Conservation (phyloP, 192 early-diverging fungal genomes). For the Backusella tuberculispora region DNA sequence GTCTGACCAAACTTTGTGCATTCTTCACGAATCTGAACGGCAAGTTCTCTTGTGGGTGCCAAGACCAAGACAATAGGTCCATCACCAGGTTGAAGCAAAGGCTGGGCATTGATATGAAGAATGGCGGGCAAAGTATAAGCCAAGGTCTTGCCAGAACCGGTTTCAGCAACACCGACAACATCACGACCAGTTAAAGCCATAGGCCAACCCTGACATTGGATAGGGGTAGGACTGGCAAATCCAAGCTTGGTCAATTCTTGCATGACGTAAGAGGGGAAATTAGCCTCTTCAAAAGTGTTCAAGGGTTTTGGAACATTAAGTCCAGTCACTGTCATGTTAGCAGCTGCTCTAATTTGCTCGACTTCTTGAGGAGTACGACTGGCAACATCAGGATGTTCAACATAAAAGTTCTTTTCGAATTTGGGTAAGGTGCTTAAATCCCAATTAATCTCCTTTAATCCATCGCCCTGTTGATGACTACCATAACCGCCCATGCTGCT, state of each 20-base stretch:
- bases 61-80: conserved; percentile 96
- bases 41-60: conserved; percentile 96
- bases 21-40: conserved; percentile 95
- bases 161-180: conserved; percentile 89
- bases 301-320: conserved; percentile 90
- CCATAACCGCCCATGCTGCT: conserved; percentile 52
- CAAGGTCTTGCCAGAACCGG: conserved; percentile 94
- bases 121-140: conserved; percentile 95
- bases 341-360: conserved; percentile 72
- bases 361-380: conserved; percentile 72
- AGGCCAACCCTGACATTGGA: conserved; percentile 98
- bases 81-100: conserved; percentile 87
- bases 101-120: conserved; percentile 98
- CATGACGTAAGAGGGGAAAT: conserved; percentile 92
- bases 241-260: conserved; percentile 84
- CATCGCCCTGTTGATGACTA: conserved; percentile 48
- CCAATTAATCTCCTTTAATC: conserved; percentile 69
- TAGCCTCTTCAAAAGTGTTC: conserved; percentile 85
- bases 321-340: conserved; percentile 88
- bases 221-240: conserved; percentile 88
- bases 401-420: conserved; percentile 98
- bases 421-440: conserved; percentile 64
- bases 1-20: conserved; percentile 90
- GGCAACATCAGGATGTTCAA: conserved; percentile 77
- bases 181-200: conserved; percentile 97